Evolutionary conservation across 768 basidiomycete species (phyloP).

Genomic region (Rhodotorula taiwanensis): DNA sequence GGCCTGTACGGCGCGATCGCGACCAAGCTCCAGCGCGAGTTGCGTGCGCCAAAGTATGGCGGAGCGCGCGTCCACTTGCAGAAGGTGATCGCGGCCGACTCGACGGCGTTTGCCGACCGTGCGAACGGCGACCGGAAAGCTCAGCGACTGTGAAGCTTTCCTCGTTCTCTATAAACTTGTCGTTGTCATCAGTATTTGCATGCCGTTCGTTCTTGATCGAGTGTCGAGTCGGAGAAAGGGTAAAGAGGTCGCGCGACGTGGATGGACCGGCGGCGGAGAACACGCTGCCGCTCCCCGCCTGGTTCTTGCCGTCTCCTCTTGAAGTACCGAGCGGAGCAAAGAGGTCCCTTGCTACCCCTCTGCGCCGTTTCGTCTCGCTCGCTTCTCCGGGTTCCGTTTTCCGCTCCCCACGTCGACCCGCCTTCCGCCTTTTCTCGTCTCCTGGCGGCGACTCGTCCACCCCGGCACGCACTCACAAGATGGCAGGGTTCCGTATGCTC

Average conservation of each 20-base stretch:
- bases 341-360: too few species aligned
- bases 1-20: constrained; percentile 40
- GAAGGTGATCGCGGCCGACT: not conserved
- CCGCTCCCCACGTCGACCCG: too few species aligned
- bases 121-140: not conserved
- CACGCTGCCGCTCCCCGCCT: too few species aligned
- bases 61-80: not conserved
- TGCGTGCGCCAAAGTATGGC: not conserved
- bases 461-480: not conserved
- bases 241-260: too few species aligned
- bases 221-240: too few species aligned
- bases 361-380: too few species aligned
- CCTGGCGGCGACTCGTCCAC: not conserved
- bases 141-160: not conserved
- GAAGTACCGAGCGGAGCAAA: too few species aligned
- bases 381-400: too few species aligned
- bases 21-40: not conserved
- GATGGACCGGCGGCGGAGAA: too few species aligned
- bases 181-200: too few species aligned
- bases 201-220: too few species aligned
- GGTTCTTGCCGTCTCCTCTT: too few species aligned
- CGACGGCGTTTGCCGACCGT: constrained; percentile 1
- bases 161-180: not conserved
- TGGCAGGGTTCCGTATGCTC: constrained; percentile 17
- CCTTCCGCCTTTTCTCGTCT: not conserved